Conservation (phyloP, 768 basidiomycete genomes). For the Rhizopogon salebrosus region DNA sequence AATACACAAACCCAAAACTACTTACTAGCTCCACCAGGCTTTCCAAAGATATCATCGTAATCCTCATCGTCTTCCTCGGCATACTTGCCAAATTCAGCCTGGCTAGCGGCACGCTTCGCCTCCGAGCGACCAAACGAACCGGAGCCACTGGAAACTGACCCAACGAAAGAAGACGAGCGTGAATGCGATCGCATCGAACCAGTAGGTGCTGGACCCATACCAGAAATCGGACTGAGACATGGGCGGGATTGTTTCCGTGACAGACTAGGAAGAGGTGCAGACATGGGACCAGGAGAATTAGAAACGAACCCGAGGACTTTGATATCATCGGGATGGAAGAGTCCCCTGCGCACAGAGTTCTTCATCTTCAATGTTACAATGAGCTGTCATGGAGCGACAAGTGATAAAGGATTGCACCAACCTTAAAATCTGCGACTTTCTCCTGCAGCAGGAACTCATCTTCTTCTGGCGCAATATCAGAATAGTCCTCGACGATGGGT, state of each 20-base stretch:
- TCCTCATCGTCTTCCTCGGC: slow-evolving; percentile 87
- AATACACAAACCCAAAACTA: slow-evolving; percentile 7
- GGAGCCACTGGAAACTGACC: slow-evolving; percentile 32
- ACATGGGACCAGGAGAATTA: slow-evolving; percentile 51
- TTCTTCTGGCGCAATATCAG: slow-evolving; percentile 79
- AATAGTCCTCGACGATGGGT: slow-evolving; percentile 86
- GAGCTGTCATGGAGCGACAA: not conserved
- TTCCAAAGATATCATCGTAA: slow-evolving; percentile 93
- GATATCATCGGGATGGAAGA: slow-evolving; percentile 89
- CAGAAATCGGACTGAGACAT: slow-evolving; percentile 40
- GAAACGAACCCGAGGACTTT: slow-evolving; percentile 61
- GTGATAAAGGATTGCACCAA: slow-evolving; percentile 22
- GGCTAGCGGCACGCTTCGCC: slow-evolving; percentile 46
- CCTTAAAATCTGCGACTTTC: slow-evolving; percentile 84
- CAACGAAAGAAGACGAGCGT: slow-evolving; percentile 54
- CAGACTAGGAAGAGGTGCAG: slow-evolving; percentile 61
- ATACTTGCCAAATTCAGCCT: slow-evolving; percentile 78
- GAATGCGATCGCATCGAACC: slow-evolving; percentile 41
- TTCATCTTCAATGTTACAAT: slow-evolving; percentile 43
- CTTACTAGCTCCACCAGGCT: slow-evolving; percentile 63
- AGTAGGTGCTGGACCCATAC: slow-evolving; percentile 16
- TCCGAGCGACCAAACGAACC: slow-evolving; percentile 67
- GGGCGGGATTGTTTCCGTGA: slow-evolving; percentile 50
- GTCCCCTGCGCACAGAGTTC: slow-evolving; percentile 63
- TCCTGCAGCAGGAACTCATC: slow-evolving; percentile 65